Evolutionary conservation across 352 stramenopile genomes (phyloP).

Genomic region (Pilasporangium apinafurcum): DNA sequence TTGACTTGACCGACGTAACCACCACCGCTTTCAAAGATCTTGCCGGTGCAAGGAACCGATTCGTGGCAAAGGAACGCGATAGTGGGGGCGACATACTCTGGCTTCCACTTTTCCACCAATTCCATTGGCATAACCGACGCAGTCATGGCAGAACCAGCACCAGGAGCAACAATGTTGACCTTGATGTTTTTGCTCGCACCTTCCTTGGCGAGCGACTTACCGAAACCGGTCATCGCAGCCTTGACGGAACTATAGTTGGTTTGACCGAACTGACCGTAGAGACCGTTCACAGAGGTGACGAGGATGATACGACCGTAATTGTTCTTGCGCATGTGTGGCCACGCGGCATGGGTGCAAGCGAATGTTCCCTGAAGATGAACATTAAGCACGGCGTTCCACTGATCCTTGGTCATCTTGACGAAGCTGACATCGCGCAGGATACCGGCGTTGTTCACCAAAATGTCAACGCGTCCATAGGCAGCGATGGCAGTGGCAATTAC

Average conservation of each 20-base stretch:
- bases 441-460: slow-evolving; percentile 92
- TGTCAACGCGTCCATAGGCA: slow-evolving; percentile 69
- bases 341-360: slow-evolving; percentile 78
- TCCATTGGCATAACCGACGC: slow-evolving; percentile 79
- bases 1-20: slow-evolving; percentile 82
- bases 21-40: slow-evolving; percentile 82
- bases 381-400: slow-evolving; percentile 83
- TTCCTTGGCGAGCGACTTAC: slow-evolving; percentile 87
- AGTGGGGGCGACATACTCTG: slow-evolving; percentile 84
- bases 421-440: slow-evolving; percentile 91
- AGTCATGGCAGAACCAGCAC: slow-evolving; percentile 86
- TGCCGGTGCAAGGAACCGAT: slow-evolving; percentile 58
- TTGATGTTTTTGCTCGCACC: slow-evolving; percentile 79
- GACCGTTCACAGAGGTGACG: slow-evolving; percentile 78
- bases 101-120: slow-evolving; percentile 79
- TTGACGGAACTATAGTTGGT: slow-evolving; percentile 90
- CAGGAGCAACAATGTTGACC: slow-evolving; percentile 85
- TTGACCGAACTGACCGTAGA: slow-evolving; percentile 90
- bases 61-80: slow-evolving; percentile 86
- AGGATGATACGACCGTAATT: slow-evolving; percentile 88
- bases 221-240: slow-evolving; percentile 90
- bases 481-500: slow-evolving; percentile 71
- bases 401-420: slow-evolving; percentile 84
- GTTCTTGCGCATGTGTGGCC: slow-evolving; percentile 85
- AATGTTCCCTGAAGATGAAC: slow-evolving; percentile 85